These are phyloP conservation scores for Penicillium tannophilum DNA, from an alignment of 495 filamentous ascomycete genomes.

Conservation along the genomic window DNA sequence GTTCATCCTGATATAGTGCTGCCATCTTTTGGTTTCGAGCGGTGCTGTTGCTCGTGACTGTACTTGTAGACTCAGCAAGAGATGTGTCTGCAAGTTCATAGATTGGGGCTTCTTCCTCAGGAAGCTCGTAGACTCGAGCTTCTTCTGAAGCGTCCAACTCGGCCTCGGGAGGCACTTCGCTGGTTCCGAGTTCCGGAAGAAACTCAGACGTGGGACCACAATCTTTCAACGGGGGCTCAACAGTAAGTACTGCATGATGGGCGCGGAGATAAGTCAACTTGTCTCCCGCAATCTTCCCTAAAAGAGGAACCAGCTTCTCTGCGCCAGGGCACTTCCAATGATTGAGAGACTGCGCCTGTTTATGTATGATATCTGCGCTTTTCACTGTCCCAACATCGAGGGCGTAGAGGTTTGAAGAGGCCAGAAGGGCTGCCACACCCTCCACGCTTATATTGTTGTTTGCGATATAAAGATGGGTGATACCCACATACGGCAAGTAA, in stretches of 20 bases:
- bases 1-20: conserved; percentile 30
- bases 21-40: background rate
- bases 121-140: conserved; percentile 46
- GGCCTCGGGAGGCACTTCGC: conserved; percentile 25
- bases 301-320: conserved; percentile 56
- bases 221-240: conserved; percentile 43
- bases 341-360: conserved; percentile 13
- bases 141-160: conserved; percentile 47
- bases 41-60: background rate
- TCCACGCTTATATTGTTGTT: conserved; percentile 61
- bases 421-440: conserved; percentile 55
- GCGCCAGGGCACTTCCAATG: conserved; percentile 42
- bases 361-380: conserved; percentile 34
- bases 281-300: conserved; percentile 48
- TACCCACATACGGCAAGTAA: conserved; percentile 51
- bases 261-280: conserved; percentile 57
- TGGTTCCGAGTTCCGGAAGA: conserved; percentile 40
- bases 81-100: conserved; percentile 50
- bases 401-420: conserved; percentile 52
- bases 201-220: conserved; percentile 24
- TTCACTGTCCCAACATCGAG: conserved; percentile 54
- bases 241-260: conserved; percentile 58
- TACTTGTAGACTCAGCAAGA: conserved; percentile 16
- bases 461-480: conserved; percentile 62
- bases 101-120: conserved; percentile 31